Conservation (phyloP, 306 rosid genomes). For the Castanea sativa region DNA sequence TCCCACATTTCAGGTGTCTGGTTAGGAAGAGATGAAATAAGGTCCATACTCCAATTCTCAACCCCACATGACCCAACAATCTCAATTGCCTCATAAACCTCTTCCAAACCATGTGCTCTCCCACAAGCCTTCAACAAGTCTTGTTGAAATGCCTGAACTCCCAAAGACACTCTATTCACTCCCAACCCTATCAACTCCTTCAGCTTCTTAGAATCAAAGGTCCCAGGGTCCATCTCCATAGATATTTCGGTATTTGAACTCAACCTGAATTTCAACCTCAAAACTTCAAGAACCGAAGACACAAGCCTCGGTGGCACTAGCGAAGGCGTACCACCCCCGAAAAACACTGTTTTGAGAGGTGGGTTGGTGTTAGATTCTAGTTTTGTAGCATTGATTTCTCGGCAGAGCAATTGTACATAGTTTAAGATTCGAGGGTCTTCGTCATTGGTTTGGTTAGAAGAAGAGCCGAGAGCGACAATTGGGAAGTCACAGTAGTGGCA, state of each 20-base stretch:
- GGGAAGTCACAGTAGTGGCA: constrained; percentile 98
- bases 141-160: constrained; percentile 94
- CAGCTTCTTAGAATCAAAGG: constrained; percentile 72
- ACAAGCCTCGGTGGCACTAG: constrained; percentile 80
- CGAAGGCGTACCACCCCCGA: constrained; percentile 94
- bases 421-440: constrained; percentile 77
- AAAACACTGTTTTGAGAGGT: constrained; percentile 77
- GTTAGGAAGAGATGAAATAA: constrained; percentile 85
- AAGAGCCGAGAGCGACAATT: constrained; percentile 82
- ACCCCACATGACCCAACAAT: constrained; percentile 65
- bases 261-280: constrained; percentile 62
- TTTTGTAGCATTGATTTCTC: constrained; percentile 74
- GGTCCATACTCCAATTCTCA: constrained; percentile 90
- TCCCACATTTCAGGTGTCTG: constrained; percentile 83
- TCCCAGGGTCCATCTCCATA: constrained; percentile 97
- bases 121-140: constrained; percentile 77
- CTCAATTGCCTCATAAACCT: constrained; percentile 74
- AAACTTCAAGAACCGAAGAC: constrained; percentile 45
- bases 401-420: constrained; percentile 61
- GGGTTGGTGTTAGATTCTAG: constrained; percentile 15
- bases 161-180: constrained; percentile 86
- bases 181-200: constrained; percentile 55
- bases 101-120: constrained; percentile 78
- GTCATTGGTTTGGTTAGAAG: constrained; percentile 40
- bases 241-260: constrained; percentile 62